A percentile compares a stretch with the other conserved stretches of the same genome.
Conservation (phyloP, 148 eudicot genomes). For the Polygonum maritimum region DNA sequence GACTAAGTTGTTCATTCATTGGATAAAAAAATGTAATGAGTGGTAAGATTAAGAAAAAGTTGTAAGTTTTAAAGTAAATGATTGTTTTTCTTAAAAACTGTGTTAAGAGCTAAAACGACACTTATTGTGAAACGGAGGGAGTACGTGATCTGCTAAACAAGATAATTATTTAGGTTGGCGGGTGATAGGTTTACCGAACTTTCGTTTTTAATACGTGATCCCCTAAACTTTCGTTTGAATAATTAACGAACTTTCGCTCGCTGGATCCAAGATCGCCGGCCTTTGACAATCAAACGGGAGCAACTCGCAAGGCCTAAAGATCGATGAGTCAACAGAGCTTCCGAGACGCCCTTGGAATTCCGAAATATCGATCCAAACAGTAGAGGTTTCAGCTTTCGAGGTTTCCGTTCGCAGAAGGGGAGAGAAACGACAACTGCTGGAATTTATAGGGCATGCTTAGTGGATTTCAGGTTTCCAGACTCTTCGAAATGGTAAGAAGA, state of each 20-base stretch:
- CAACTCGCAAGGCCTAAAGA: constrained; percentile 1
- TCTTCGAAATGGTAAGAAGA: constrained; percentile 1
- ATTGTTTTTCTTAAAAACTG: too few species aligned
- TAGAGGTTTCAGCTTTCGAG: neutral
- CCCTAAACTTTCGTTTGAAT: neutral
- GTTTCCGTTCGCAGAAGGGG: neutral
- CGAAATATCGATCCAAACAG: neutral
- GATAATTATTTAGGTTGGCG: too few species aligned
- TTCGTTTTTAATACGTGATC: too few species aligned
- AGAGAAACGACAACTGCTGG: neutral
- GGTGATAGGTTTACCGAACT: too few species aligned
- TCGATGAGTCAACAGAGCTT: neutral
- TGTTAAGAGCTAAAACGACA: too few species aligned
- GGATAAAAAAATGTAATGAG: too few species aligned
- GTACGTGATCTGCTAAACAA: too few species aligned
- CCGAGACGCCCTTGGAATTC: neutral
- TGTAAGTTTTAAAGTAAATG: too few species aligned
- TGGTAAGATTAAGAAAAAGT: too few species aligned
- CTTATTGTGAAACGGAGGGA: too few species aligned
- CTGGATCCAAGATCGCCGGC: neutral
- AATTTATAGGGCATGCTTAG: neutral
- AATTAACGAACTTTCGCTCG: constrained; percentile 9
- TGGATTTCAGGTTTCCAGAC: neutral
- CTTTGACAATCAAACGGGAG: neutral
- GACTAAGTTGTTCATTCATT: too few species aligned